Evolutionary conservation across 2,329 filamentous ascomycete species (phyloP).

Genomic region (Cladosporium austrohemisphaericum): DNA sequence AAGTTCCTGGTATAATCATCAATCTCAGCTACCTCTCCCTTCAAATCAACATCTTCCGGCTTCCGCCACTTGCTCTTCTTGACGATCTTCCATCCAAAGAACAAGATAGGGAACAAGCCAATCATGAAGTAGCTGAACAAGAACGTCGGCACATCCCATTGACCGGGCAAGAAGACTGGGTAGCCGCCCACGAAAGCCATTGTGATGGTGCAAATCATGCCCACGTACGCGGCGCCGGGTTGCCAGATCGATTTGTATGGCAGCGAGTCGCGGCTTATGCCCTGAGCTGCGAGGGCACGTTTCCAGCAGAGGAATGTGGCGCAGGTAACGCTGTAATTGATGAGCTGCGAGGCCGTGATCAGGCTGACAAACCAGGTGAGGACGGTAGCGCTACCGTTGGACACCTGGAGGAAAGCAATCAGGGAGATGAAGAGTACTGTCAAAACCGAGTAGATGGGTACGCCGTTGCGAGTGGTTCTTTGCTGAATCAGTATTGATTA

Average conservation of each 20-base stretch:
- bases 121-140: conserved; percentile 73
- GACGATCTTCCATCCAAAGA: conserved; percentile 65
- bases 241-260: conserved; percentile 66
- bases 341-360: conserved; percentile 68
- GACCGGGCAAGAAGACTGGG: conserved; percentile 65
- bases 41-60: conserved; percentile 60
- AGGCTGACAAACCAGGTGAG: conserved; percentile 68
- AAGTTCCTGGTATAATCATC: conserved; percentile 44
- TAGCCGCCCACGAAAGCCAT: conserved; percentile 77
- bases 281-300: conserved; percentile 64
- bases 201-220: conserved; percentile 49
- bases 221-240: conserved; percentile 67
- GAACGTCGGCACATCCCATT: conserved; percentile 67
- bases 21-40: conserved; percentile 60
- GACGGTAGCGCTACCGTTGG: conserved; percentile 61
- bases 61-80: conserved; percentile 59
- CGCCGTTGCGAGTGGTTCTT: conserved; percentile 60
- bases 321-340: conserved; percentile 67
- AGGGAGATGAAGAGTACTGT: conserved; percentile 64
- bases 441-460: conserved; percentile 69
- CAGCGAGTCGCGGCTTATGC: conserved; percentile 60
- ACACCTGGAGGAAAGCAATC: conserved; percentile 69
- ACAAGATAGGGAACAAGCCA: conserved; percentile 64
- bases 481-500: conserved; percentile 34
- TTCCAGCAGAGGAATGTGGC: conserved; percentile 69